These are phyloP conservation scores for Candida cerambycidarum DNA, from an alignment of 805 yeast genomes.

Conservation along the genomic window DNA sequence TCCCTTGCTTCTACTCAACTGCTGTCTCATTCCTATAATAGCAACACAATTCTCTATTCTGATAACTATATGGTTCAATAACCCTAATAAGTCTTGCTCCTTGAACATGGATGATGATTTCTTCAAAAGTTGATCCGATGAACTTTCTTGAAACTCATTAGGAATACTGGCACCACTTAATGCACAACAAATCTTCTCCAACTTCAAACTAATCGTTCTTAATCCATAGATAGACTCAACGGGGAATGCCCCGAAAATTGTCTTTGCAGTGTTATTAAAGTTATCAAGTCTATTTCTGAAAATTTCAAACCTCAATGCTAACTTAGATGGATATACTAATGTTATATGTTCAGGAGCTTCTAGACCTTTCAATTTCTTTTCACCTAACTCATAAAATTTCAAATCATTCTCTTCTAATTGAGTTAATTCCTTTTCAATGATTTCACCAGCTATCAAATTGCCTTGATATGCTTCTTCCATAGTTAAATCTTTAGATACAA, in stretches of 20 bases:
- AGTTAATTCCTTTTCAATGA: conserved; percentile 63
- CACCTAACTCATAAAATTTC: conserved; percentile 70
- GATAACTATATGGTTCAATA: conserved; percentile 65
- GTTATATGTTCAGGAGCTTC: conserved; percentile 91
- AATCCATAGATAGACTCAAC: conserved; percentile 50
- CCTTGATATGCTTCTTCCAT: conserved; percentile 48
- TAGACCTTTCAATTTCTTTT: conserved; percentile 85
- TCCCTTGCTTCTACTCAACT: conserved; percentile 23
- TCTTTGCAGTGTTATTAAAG: conserved; percentile 28
- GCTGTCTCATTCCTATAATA: conserved; percentile 33
- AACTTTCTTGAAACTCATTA: conserved; percentile 26
- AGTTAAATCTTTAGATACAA: conserved; percentile 25
- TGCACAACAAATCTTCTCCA: conserved; percentile 58
- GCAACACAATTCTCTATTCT: conserved; percentile 63
- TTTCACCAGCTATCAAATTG: conserved; percentile 47
- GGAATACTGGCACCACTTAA: conserved; percentile 42
- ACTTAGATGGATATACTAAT: conserved; percentile 66
- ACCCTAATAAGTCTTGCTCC: conserved; percentile 47
- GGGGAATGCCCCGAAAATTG: conserved; percentile 39
- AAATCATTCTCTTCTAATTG: conserved; percentile 70
- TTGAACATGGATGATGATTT: conserved; percentile 18
- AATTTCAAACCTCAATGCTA: conserved; percentile 59
- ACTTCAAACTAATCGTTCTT: conserved; percentile 52
- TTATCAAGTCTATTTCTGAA: conserved; percentile 27
- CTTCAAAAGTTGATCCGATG: conserved; percentile 25